A percentile compares a stretch with the other conserved stretches of the same genome.
phyloP scores from a whole-genome alignment of 1,139 yeast genomes.

The Diutina siamensis region DNA sequence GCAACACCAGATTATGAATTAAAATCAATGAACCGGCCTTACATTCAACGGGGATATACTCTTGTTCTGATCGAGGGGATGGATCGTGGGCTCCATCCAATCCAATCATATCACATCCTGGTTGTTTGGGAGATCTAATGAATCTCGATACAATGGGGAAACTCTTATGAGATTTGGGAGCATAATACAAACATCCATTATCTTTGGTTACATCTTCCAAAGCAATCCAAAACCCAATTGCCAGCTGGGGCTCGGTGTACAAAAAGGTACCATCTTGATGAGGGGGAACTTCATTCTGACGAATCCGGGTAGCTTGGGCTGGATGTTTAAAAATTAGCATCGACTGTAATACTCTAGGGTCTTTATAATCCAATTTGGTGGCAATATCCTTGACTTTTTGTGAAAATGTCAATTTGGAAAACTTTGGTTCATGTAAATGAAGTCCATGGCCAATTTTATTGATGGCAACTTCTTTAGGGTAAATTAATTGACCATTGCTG shows the following conservation, averaged over 20 bases:
- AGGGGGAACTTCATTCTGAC: conserved; percentile 64
- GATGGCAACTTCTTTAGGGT: conserved; percentile 46
- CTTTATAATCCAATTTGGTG: conserved; percentile 37
- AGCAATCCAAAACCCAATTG: conserved; percentile 79
- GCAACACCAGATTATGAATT: conserved; percentile 61
- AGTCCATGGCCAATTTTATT: conserved; percentile 77
- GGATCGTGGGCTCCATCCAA: conserved; percentile 12
- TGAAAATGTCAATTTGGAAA: conserved; percentile 39
- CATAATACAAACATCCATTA: conserved; percentile 62
- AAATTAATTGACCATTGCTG: conserved; percentile 34
- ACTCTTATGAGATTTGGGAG: conserved; percentile 64
- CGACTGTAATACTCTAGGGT: conserved; percentile 66
- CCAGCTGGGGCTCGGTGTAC: conserved; percentile 60
- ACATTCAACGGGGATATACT: conserved; percentile 46
- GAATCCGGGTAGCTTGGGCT: conserved; percentile 20
- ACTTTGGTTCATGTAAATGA: conserved; percentile 42
- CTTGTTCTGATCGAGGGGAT: conserved; percentile 17
- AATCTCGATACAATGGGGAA: conserved; percentile 53
- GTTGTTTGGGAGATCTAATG: conserved; percentile 29
- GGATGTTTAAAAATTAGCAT: conserved; percentile 80
- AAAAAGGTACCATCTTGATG: conserved; percentile 72
- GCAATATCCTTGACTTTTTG: conserved; percentile 42
- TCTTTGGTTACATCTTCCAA: conserved; percentile 56
- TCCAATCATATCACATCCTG: conserved; percentile 41
- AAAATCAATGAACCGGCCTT: conserved; percentile 62